A percentile compares a stretch with the other conserved stretches of the same genome.
phyloP scores from a whole-genome alignment of 177 flowering plant genomes.

The Telopea speciosissima region DNA sequence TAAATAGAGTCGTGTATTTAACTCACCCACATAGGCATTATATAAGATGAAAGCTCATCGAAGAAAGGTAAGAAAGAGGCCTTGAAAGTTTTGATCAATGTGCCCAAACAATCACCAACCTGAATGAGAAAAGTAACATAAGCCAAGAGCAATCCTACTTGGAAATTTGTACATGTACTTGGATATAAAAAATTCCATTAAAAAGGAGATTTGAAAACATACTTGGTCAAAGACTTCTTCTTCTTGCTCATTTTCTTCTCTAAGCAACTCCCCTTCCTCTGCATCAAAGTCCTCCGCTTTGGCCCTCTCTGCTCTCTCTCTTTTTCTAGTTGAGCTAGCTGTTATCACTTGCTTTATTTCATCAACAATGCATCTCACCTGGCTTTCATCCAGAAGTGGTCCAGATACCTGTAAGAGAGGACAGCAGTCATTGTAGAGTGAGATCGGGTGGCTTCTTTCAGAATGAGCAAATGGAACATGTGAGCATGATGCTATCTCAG shows the following conservation, averaged over 20 bases:
- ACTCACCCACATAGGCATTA: constrained; percentile 78
- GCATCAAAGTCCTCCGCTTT: constrained; percentile 79
- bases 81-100: constrained; percentile 60
- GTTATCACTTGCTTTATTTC: constrained; percentile 66
- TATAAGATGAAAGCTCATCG: constrained; percentile 49
- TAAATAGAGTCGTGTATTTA: neutral
- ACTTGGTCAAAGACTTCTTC: constrained; percentile 79
- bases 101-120: constrained; percentile 75
- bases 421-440: neutral
- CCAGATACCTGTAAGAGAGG: constrained; percentile 47
- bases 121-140: constrained; percentile 14
- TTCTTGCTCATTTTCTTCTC: constrained; percentile 78
- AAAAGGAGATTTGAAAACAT: constrained; percentile 1
- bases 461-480: neutral
- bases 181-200: neutral
- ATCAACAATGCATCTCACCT: constrained; percentile 59
- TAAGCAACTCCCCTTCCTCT: constrained; percentile 59
- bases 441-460: neutral
- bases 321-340: constrained; percentile 58
- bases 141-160: neutral
- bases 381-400: constrained; percentile 48
- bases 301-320: constrained; percentile 55
- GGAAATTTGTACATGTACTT: neutral
- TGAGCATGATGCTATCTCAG: neutral
- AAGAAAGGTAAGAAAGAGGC: constrained; percentile 69